Percentiles rank a stretch among this genome's conserved stretches.
Evolutionary conservation across 441 rosid genomes (phyloP).

Genomic region (Biscutella auriculata): DNA sequence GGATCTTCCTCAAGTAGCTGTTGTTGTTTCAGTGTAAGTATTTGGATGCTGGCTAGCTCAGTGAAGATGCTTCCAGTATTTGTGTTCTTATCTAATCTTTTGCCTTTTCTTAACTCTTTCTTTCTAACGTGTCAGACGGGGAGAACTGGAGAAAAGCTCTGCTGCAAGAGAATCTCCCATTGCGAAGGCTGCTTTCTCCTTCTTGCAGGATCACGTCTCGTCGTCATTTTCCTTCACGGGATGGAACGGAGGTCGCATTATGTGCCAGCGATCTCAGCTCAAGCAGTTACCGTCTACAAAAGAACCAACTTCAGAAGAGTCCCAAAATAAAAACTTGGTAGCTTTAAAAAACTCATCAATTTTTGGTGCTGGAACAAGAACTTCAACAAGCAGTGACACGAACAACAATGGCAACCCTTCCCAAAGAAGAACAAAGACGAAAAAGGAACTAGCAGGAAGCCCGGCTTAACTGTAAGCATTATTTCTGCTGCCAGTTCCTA

Average conservation of each 20-base stretch:
- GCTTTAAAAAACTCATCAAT: conserved; percentile 47
- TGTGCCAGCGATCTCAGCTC: conserved; percentile 73
- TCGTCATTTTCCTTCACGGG: conserved; percentile 59
- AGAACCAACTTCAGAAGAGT: conserved; percentile 40
- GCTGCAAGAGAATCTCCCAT: conserved; percentile 43
- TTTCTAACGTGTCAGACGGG: conserved; percentile 40
- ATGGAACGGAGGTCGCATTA: conserved; percentile 84
- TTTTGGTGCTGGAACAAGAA: conserved; percentile 29
- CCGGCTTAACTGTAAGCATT: conserved; percentile 22
- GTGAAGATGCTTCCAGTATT: not conserved
- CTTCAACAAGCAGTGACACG: conserved; percentile 22
- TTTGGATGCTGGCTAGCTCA: not conserved
- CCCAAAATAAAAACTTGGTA: conserved; percentile 25
- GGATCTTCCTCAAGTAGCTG: conserved; percentile 76
- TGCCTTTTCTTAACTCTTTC: not conserved
- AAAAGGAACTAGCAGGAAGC: conserved; percentile 50
- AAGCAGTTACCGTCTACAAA: conserved; percentile 40
- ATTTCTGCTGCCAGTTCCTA: not conserved
- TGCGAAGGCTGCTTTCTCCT: conserved; percentile 50
- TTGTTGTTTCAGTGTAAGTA: conserved; percentile 80
- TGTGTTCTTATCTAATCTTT: not conserved
- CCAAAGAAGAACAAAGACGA: conserved; percentile 25
- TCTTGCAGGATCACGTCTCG: conserved; percentile 55
- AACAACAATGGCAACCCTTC: conserved; percentile 14
- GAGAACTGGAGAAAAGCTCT: conserved; percentile 55